Base-by-base conservation (phyloP, 2,329 filamentous ascomycete species). In the Apiospora saccharicola region DNA sequence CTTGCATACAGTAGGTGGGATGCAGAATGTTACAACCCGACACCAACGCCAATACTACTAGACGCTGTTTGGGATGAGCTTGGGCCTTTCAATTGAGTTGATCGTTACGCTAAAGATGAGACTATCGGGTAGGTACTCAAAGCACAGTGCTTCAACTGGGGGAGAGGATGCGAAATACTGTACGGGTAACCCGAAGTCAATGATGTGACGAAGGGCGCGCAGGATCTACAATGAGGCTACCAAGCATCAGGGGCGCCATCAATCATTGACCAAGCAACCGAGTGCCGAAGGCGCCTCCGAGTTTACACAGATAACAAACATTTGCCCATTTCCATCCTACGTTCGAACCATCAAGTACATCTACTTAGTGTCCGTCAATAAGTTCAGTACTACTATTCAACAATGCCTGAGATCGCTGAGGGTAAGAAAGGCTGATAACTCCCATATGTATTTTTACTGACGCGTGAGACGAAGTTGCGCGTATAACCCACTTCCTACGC, bases 401-500 rank as follows among this genome's bases (percentile, higher is more conserved):
- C 61, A 14, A 79, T 79, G 78, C 78, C 78, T 67, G 78, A 79
- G 49, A 79, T 79, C 30, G 78, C 78, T 5, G 78, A 79, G 76
- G 76, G 78, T 79, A 73, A 74, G 74, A 71, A 53, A 43, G 68
- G 10, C 46, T n/a, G 13, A 6, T 14, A 13, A 5, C 37, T 41
- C 24, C 12, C 8, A 53, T 37, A 7, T 4, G 8, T 6, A 4
- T 14, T 12, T 6, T 46, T 10, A 34, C 43, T 71, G 57, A 71
- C 41, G 22, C 34, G 47, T 37, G 22, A 46, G n/a, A 6, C 30
- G 34, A 73, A 91, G 93, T 98, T 76, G 93, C 94, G 26, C 93
- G 95, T 61, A 90, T 96, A 75, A 94, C 97, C 69, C 93, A 98
- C 81, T 97, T 92, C 80, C 90, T 99, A 51, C 91, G 90, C 73